These are phyloP conservation scores for Termitomyces sp. DNA, from an alignment of 768 basidiomycete species.

Conservation along the genomic window DNA sequence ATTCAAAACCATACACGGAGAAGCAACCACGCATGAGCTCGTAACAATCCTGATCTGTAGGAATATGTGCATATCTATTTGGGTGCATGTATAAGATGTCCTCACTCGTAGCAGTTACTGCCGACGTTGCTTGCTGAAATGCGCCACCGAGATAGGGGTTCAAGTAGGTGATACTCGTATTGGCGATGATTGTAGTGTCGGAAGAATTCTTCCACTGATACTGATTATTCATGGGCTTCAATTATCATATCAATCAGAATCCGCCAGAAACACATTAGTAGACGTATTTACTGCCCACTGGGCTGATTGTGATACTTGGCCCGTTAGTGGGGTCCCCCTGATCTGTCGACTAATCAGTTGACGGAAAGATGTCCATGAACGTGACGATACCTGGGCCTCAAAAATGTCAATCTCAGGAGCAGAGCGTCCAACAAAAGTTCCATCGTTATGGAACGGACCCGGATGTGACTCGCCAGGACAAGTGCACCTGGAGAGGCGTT, in stretches of 20 bases:
- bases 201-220: constrained; percentile 68
- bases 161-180: constrained; percentile 42
- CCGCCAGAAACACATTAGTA: neutral
- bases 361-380: neutral
- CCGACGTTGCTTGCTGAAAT: constrained; percentile 82
- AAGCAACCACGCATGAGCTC: constrained; percentile 46
- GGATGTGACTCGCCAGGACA: constrained; percentile 84
- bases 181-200: constrained; percentile 49
- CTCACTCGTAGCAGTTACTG: constrained; percentile 53
- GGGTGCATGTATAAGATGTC: neutral
- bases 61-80: neutral
- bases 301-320: constrained; percentile 75
- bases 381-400: constrained; percentile 60
- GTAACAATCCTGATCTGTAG: constrained; percentile 66
- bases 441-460: constrained; percentile 73
- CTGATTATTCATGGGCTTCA: constrained; percentile 67
- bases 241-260: neutral
- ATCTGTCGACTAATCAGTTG: constrained; percentile 14
- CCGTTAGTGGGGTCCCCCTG: constrained; percentile 28
- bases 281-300: constrained; percentile 65
- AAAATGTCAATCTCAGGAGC: constrained; percentile 92
- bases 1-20: constrained; percentile 77
- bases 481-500: constrained; percentile 83
- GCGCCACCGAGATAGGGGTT: constrained; percentile 73
- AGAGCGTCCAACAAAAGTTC: constrained; percentile 72